Evolutionary conservation across 2,329 filamentous ascomycete species (phyloP).

Genomic region (Pyrenochaeta sp.): DNA sequence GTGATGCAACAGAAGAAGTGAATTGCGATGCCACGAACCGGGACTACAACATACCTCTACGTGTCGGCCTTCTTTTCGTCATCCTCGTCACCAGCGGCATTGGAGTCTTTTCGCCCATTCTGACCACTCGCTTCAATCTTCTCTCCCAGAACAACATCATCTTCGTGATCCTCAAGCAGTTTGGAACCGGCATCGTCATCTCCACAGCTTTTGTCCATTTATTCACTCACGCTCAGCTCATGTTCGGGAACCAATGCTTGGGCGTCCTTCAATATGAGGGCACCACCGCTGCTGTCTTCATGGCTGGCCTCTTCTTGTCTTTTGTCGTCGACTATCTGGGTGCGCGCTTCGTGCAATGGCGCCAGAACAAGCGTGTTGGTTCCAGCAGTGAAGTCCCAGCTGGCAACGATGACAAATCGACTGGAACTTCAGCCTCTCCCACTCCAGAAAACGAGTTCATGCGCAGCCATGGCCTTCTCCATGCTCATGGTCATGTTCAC

Average conservation of each 20-base stretch:
- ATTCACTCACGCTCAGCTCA: slow-evolving; percentile 75
- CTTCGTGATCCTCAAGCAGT: slow-evolving; percentile 73
- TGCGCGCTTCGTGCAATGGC: slow-evolving; percentile 63
- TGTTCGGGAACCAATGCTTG: slow-evolving; percentile 76
- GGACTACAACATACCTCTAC: slow-evolving; percentile 72
- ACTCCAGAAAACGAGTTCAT: slow-evolving; percentile 22
- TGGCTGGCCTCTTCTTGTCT: slow-evolving; percentile 77
- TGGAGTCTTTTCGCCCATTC: slow-evolving; percentile 74
- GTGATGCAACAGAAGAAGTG: slow-evolving; percentile 49
- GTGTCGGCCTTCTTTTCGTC: slow-evolving; percentile 76
- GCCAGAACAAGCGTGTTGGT: slow-evolving; percentile 28
- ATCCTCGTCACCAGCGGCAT: slow-evolving; percentile 73
- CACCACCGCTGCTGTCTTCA: slow-evolving; percentile 74
- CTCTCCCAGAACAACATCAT: slow-evolving; percentile 57
- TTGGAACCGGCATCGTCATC: slow-evolving; percentile 77
- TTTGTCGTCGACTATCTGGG: slow-evolving; percentile 76
- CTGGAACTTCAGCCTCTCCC: slow-evolving; percentile 9
- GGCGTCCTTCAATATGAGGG: slow-evolving; percentile 72
- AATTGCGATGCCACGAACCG: slow-evolving; percentile 61
- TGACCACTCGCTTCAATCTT: slow-evolving; percentile 67
- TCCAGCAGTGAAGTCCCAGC: slow-evolving; percentile 22
- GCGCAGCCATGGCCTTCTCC: slow-evolving; percentile 21
- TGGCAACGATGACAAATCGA: slow-evolving; percentile 23
- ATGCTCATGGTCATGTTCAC: slow-evolving; percentile 32
- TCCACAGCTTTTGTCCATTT: slow-evolving; percentile 77